These are phyloP conservation scores for Delitschia confertaspora DNA, from an alignment of 495 filamentous ascomycete genomes.

Conservation along the genomic window DNA sequence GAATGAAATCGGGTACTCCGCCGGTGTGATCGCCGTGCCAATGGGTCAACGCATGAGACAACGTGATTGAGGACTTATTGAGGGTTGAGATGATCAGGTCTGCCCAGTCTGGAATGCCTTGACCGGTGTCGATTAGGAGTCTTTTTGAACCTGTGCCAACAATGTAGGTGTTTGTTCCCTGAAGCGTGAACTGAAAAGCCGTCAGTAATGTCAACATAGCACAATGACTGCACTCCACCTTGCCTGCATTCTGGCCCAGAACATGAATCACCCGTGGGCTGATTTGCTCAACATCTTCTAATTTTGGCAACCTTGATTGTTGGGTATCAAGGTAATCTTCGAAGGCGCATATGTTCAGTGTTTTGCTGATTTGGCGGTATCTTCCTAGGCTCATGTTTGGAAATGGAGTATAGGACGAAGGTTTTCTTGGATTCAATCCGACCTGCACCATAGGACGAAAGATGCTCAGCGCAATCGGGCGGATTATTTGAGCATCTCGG, in stretches of 20 bases:
- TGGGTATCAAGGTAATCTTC: slow-evolving; percentile 40
- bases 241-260: slow-evolving; percentile 72
- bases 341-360: slow-evolving; percentile 39
- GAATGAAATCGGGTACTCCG: slow-evolving; percentile 20
- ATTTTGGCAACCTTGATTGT: slow-evolving; percentile 29
- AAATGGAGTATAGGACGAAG: no score
- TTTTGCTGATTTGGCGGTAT: slow-evolving; percentile 42
- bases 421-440: no score
- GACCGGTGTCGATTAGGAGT: slow-evolving; percentile 72
- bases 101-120: slow-evolving; percentile 46
- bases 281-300: slow-evolving; percentile 38
- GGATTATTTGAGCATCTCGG: no score
- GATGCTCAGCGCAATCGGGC: no score
- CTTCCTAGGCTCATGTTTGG: slow-evolving; percentile 23
- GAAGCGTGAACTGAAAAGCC: slow-evolving; percentile 39
- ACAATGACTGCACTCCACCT: slow-evolving; percentile 39
- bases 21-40: slow-evolving; percentile 27
- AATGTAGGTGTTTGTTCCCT: slow-evolving; percentile 83
- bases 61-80: not conserved
- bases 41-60: slow-evolving; percentile 22
- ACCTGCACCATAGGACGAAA: no score
- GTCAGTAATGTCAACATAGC: not conserved
- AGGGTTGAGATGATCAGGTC: slow-evolving; percentile 26
- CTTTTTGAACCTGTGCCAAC: slow-evolving; percentile 59
- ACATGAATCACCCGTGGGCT: slow-evolving; percentile 43